A percentile compares a stretch with the other conserved stretches of the same genome.
phyloP scores from a whole-genome alignment of 371 early-diverging fungal species.

The Rhizopus arrhizus region DNA sequence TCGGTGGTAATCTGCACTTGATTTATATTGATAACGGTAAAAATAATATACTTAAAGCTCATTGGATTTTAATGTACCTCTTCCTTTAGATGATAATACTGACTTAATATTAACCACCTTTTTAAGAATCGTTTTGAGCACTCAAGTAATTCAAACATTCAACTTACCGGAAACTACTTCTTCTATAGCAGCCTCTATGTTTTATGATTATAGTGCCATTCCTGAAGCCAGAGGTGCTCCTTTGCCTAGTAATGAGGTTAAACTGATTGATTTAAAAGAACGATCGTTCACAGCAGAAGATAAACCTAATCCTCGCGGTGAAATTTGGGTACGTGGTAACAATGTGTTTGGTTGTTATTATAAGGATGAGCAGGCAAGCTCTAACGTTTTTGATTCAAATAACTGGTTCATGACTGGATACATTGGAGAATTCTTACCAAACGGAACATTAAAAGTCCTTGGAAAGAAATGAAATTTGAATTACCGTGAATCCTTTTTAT shows the following conservation, averaged over 20 bases:
- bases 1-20: constrained; percentile 86
- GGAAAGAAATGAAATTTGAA: constrained; percentile 32
- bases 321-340: constrained; percentile 61
- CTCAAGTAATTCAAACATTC: constrained; percentile 58
- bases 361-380: constrained; percentile 55
- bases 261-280: constrained; percentile 82
- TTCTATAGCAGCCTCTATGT: constrained; percentile 55
- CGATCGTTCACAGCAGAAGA: constrained; percentile 68
- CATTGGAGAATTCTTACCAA: constrained; percentile 70
- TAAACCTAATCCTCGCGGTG: constrained; percentile 78
- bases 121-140: constrained; percentile 54
- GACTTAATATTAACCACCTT: constrained; percentile 41
- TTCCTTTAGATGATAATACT: constrained; percentile 48
- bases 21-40: constrained; percentile 54
- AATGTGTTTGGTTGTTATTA: constrained; percentile 56
- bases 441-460: constrained; percentile 67
- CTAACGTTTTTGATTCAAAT: constrained; percentile 65
- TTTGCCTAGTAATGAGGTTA: constrained; percentile 79
- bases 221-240: constrained; percentile 66
- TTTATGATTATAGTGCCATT: constrained; percentile 57
- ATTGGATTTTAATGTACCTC: not conserved
- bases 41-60: not conserved
- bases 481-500: no score
- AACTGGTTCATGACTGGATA: constrained; percentile 89
- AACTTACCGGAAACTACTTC: constrained; percentile 67